Conservation (phyloP, 345 rosid species). For the Cardiospermum halicacabum region DNA sequence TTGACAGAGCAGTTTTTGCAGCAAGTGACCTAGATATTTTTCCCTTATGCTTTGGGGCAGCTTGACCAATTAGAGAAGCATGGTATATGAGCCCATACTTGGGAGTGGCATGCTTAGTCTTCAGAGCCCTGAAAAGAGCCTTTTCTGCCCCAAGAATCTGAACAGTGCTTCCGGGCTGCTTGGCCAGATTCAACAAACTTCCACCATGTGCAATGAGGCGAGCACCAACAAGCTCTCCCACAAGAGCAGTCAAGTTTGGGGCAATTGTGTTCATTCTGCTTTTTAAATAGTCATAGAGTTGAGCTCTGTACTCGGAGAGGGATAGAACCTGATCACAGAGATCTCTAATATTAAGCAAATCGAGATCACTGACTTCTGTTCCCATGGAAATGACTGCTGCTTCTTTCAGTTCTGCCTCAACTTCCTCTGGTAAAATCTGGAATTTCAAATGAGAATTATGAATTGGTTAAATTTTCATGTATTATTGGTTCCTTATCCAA, state of each 20-base stretch:
- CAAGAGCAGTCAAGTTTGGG: slow-evolving; percentile 90
- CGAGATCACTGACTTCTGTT: slow-evolving; percentile 80
- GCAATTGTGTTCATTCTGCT: slow-evolving; percentile 92
- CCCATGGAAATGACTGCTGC: slow-evolving; percentile 93
- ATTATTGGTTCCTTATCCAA: background rate
- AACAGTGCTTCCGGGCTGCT: slow-evolving; percentile 90
- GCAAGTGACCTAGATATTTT: slow-evolving; percentile 87
- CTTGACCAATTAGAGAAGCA: slow-evolving; percentile 90
- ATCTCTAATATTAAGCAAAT: slow-evolving; percentile 65
- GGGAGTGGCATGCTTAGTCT: slow-evolving; percentile 92
- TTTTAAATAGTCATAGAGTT: slow-evolving; percentile 77
- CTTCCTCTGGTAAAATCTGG: slow-evolving; percentile 65
- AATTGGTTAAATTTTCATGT: background rate
- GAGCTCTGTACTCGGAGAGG: slow-evolving; percentile 86
- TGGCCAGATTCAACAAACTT: slow-evolving; percentile 83
- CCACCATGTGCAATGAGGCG: slow-evolving; percentile 94
- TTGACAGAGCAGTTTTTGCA: slow-evolving; percentile 73
- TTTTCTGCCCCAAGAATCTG: slow-evolving; percentile 96
- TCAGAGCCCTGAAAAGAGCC: slow-evolving; percentile 88
- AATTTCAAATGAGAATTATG: background rate
- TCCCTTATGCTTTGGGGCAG: slow-evolving; percentile 78
- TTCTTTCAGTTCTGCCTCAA: slow-evolving; percentile 75
- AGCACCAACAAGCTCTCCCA: slow-evolving; percentile 97
- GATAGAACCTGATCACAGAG: slow-evolving; percentile 86
- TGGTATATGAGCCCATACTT: slow-evolving; percentile 86